These are phyloP conservation scores for Aquilaria agallochum DNA, from an alignment of 441 rosid genomes.

Conservation along the genomic window DNA sequence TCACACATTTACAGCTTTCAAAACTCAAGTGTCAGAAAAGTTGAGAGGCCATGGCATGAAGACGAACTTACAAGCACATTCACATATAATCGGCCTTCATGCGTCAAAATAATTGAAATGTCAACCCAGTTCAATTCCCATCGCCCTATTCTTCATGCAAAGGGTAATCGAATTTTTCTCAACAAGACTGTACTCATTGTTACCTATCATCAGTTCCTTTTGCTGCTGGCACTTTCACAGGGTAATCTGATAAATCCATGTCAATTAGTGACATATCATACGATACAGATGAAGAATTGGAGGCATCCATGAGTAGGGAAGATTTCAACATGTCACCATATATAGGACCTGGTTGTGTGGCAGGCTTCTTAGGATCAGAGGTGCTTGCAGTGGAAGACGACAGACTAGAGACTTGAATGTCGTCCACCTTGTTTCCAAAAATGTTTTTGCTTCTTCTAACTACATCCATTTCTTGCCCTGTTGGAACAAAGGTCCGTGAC, in stretches of 20 bases:
- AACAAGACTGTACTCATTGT: conserved; percentile 10
- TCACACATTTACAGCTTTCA: no score
- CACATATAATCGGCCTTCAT: no score
- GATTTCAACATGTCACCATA: conserved; percentile 50
- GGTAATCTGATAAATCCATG: conserved; percentile 72
- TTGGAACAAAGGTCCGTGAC: conserved; percentile 95
- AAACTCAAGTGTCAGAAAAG: no score
- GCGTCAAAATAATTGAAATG: no score
- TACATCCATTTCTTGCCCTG: conserved; percentile 97
- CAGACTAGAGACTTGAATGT: conserved; percentile 62
- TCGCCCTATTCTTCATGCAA: no score
- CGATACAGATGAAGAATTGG: conserved; percentile 47
- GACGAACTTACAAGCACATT: no score
- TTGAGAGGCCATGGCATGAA: no score
- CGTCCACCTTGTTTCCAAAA: conserved; percentile 74
- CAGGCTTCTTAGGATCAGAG: conserved; percentile 28
- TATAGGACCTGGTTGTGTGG: conserved; percentile 31
- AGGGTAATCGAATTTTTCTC: no score
- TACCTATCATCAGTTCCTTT: conserved; percentile 53
- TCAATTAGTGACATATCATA: conserved; percentile 91
- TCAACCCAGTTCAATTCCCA: no score
- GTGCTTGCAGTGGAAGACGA: conserved; percentile 63
- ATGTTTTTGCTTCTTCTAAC: conserved; percentile 74
- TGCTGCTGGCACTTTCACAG: conserved; percentile 71
- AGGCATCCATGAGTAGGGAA: conserved; percentile 64